Base-by-base conservation (phyloP, 768 basidiomycete species). In the Suillus plorans region DNA sequence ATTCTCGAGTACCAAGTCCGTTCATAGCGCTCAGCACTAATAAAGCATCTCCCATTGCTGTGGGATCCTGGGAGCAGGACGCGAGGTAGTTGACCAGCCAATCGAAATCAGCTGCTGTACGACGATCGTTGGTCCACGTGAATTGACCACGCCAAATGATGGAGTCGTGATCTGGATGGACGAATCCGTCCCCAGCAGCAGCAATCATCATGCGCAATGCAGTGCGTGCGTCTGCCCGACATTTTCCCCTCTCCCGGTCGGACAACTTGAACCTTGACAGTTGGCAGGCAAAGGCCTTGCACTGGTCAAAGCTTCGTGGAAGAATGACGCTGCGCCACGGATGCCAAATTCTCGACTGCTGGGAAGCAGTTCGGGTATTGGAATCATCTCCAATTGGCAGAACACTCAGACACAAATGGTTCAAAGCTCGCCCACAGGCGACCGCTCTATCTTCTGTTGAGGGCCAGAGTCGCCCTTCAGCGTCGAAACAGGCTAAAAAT, bases 401-500 rank as follows among this genome's bases (percentile, higher is more conserved):
- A 56, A 16, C 37, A 41, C 9, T 25, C 22, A 57, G 37, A 22
- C 44, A 63, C 22, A 63, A 31, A 44, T 63, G 13, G 12, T 61
- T 37, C 12, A 63, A 44, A n/a, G 63, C 63, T 47, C 12, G 39
- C 8, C 63, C 63, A 47, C 59, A 61, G 5, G 28, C 39, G 7
- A 63, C 22, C 34, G 63, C 63, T 37, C 60, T 59, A 44, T 31
- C 60, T 41, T 6, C 39, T 9, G 25, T 39, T 31, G 22, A 47
- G 39, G 41, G 63, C 18, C n/a, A 28, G 18, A 61, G 60, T n/a
- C 5, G 6, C 16, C 53, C 60, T 22, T 61, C 63, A 42, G 12
- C 28, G 10, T 60, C 55, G 45, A 63, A 63, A 22, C 59, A 63
- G n/a, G 18, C 28, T 16, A 62, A 12, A 59, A 63, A 63, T 14